Evolutionary conservation across 163 green algal genomes (phyloP), one percentile per base, ranked within the genome.

Genomic region (Prototheca wickerhamii): DNA sequence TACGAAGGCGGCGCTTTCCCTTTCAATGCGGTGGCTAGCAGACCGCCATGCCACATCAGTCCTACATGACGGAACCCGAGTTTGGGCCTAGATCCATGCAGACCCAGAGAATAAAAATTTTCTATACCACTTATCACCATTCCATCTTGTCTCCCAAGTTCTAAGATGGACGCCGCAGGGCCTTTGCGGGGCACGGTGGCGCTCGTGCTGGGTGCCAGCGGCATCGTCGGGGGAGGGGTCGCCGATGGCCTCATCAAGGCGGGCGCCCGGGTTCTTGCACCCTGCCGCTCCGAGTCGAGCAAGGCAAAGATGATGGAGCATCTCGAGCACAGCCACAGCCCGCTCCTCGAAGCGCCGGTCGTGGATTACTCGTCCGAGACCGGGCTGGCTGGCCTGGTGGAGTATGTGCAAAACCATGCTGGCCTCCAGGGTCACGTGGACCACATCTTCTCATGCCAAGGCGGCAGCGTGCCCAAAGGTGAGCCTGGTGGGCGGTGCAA

Each of bases 141-240:
- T n/a, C n/a, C n/a, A n/a, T n/a, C n/a, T n/a, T n/a, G n/a, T 51
- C 18, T 51, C 15, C 15, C 42, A 18, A 51, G 15, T 18, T 15
- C 15, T 18, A 18, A 15, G 42, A 51, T 18, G 15, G 42, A n/a
- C 42, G 42, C 15, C 15, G 42, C 15, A n/a, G 18, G 42, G 15
- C 18, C 42, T 18, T 23, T 23, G 53, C 8, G 6, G 26, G 30
- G 32, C n/a, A 53, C 44, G 23, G 37, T 56, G n/a, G 55, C 43
- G 18, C 29, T 70, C 0, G 42, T 70, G 6, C 43, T 52, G 2
- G 64, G 64, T 4, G 55, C 42, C 0, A 64, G 49, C 0, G 64
- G 64, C 17, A 70, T 70, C 15, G 64, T 70, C 23, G 64, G 64
- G 0, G 64, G 56, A 23, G 64, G 55, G 8, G 60, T 64, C 20